Conservation (phyloP, 768 basidiomycete genomes). For the Fomitopsis serialis region DNA sequence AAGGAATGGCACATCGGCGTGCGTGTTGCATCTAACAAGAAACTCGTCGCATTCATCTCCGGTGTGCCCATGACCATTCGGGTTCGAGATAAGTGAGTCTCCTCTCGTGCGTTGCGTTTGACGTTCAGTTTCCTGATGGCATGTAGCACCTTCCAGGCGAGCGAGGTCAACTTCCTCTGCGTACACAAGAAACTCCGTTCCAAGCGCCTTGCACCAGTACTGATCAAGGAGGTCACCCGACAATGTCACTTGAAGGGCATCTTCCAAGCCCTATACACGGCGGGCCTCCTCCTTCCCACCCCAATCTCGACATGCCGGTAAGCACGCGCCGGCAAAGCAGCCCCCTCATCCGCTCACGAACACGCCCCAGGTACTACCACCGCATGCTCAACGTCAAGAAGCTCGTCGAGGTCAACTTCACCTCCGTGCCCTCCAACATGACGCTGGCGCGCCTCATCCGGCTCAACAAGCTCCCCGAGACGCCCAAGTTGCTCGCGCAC, state of each 20-base stretch:
- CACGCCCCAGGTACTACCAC: slow-evolving; percentile 70
- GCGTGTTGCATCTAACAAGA: slow-evolving; percentile 83
- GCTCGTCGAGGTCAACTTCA: slow-evolving; percentile 86
- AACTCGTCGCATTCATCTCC: slow-evolving; percentile 94
- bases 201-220: slow-evolving; percentile 89
- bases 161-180: slow-evolving; percentile 97
- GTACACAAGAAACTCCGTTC: slow-evolving; percentile 96
- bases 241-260: slow-evolving; percentile 85
- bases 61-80: slow-evolving; percentile 84
- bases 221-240: slow-evolving; percentile 96
- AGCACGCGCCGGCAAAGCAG: slow-evolving; percentile 15
- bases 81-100: slow-evolving; percentile 75
- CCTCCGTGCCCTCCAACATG: slow-evolving; percentile 78
- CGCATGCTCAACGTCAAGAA: slow-evolving; percentile 89
- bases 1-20: slow-evolving; percentile 97
- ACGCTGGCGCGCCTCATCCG: slow-evolving; percentile 90
- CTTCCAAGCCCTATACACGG: slow-evolving; percentile 98
- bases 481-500: slow-evolving; percentile 34
- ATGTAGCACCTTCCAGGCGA: slow-evolving; percentile 58
- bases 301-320: slow-evolving; percentile 84
- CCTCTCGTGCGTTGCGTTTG: not conserved
- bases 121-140: slow-evolving; percentile 4
- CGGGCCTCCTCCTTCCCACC: slow-evolving; percentile 88
- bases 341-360: not conserved
- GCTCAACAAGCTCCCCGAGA: slow-evolving; percentile 58